Evolutionary conservation across 805 yeast genomes (phyloP), one percentile per base, ranked within the genome.

Genomic region (Saturnispora bothae): DNA sequence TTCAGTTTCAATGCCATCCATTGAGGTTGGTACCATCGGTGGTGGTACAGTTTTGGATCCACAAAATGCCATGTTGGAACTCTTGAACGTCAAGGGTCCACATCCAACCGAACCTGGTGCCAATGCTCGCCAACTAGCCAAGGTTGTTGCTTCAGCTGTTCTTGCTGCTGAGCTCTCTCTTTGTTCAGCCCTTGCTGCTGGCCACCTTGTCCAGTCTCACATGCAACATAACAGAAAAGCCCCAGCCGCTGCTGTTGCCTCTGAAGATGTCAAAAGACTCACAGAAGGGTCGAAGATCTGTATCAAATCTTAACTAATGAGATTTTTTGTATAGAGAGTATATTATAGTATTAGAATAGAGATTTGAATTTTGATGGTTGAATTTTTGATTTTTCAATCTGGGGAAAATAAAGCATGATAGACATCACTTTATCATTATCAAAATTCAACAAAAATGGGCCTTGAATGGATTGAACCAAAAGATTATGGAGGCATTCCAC

Each of bases 21-120:
- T 92, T 50, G 99, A 92, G 64, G 98, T 92, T 32, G 99, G 99
- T 47, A 92, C 99, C 2, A 86, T 92, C 60, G 98, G 98, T 41
- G 99, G 99, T 47, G 99, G 99, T 56, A 92, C 99, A 3, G 83
- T 92, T 46, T 72, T 92, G 52, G 97, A 83, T 55, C 96, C 99
- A 30, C 99, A 92, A 64, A 83, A 88, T 36, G 84, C 97, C 17
- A 85, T 92, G 95, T 69, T 92, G 43, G 97, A 92, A 52, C 66
- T 92, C 48, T 69, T 92, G 45, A 96, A 97, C 28, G 95, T 92
- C 33, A 77, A 83, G 50, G 99, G 99, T 3, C 96, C 99, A 4
- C 94, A 88, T 58, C 82, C 94, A 28, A 78, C 88, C 4, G 73
- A 69, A 38, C 97, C 99, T 1, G 99, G 99, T 49, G 83, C 78